These are phyloP conservation scores for Talaromyces sp. DNA, from an alignment of 2,329 filamentous ascomycete genomes.

Conservation along the genomic window DNA sequence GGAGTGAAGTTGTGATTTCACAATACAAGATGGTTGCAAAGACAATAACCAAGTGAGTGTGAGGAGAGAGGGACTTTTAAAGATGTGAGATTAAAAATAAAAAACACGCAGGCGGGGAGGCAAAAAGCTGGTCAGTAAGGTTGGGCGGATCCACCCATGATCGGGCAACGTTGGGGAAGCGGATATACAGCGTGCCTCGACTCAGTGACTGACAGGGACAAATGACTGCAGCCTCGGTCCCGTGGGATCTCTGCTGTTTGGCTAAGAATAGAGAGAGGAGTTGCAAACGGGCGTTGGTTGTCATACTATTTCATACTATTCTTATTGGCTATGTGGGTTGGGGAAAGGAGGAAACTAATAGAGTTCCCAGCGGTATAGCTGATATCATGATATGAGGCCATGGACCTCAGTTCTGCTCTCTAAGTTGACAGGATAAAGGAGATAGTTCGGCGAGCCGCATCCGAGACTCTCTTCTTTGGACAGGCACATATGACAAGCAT, in stretches of 20 bases:
- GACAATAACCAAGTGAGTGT: background rate
- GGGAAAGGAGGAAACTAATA: too few species aligned
- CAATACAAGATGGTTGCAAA: background rate
- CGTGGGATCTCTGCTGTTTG: too few species aligned
- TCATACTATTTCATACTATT: too few species aligned
- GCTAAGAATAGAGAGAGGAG: too few species aligned
- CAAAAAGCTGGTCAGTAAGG: conserved; percentile 1
- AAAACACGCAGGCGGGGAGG: conserved; percentile 7
- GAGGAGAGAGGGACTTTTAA: conserved; percentile 1
- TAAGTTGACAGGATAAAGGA: background rate
- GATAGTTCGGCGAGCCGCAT: background rate
- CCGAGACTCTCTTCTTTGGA: background rate
- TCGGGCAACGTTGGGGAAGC: conserved; percentile 12
- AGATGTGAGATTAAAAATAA: too few species aligned
- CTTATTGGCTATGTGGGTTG: too few species aligned
- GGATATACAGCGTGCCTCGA: background rate
- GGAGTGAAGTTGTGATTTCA: too few species aligned
- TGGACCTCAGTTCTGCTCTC: background rate
- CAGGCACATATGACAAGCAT: background rate
- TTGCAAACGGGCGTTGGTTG: too few species aligned
- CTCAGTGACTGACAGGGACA: background rate
- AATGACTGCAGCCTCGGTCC: too few species aligned
- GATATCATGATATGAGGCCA: background rate
- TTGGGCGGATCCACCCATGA: conserved; percentile 5
- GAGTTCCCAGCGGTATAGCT: too few species aligned